Percentiles rank a stretch among this genome's conserved stretches.
Evolutionary conservation across 768 basidiomycete genomes (phyloP).

Genomic region (Xerocomellus intermedius): DNA sequence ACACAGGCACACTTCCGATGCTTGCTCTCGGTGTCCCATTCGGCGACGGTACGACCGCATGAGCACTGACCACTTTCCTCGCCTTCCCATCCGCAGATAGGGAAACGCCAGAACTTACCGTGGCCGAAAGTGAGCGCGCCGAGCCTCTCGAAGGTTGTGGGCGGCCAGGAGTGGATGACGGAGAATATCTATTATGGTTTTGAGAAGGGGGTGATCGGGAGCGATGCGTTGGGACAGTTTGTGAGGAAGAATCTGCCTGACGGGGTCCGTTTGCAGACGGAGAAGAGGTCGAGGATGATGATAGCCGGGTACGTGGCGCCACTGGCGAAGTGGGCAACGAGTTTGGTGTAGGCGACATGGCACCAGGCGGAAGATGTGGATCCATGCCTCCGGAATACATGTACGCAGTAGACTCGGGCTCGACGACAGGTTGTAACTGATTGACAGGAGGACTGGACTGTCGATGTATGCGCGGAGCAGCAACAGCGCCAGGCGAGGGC

Average conservation of each 20-base stretch:
- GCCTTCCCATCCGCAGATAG: conserved; percentile 47
- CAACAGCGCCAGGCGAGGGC: conserved; percentile 20
- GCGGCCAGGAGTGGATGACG: conserved; percentile 26
- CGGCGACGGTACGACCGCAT: conserved; percentile 44
- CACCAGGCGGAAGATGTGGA: conserved; percentile 54
- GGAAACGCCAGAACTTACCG: conserved; percentile 42
- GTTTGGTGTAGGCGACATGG: conserved; percentile 44
- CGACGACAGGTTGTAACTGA: conserved; percentile 29
- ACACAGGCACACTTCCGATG: conserved; percentile 31
- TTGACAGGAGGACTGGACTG: conserved; percentile 27
- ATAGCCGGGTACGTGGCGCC: conserved; percentile 19
- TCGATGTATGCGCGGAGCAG: conserved; percentile 24
- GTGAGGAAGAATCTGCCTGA: conserved; percentile 24
- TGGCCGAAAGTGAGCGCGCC: conserved; percentile 72
- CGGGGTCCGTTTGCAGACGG: conserved; percentile 26
- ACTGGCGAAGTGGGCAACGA: conserved; percentile 24
- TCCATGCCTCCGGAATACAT: conserved; percentile 31
- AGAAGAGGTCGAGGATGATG: conserved; percentile 39
- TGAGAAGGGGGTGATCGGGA: conserved; percentile 56
- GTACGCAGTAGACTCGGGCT: conserved; percentile 30
- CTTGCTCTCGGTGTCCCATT: conserved; percentile 44
- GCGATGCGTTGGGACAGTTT: conserved; percentile 36
- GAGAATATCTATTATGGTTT: conserved; percentile 38
- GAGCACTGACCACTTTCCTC: conserved; percentile 66
- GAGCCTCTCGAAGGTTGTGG: conserved; percentile 40